Conservation (phyloP, 1,139 yeast genomes). For the Pichia sp. region DNA sequence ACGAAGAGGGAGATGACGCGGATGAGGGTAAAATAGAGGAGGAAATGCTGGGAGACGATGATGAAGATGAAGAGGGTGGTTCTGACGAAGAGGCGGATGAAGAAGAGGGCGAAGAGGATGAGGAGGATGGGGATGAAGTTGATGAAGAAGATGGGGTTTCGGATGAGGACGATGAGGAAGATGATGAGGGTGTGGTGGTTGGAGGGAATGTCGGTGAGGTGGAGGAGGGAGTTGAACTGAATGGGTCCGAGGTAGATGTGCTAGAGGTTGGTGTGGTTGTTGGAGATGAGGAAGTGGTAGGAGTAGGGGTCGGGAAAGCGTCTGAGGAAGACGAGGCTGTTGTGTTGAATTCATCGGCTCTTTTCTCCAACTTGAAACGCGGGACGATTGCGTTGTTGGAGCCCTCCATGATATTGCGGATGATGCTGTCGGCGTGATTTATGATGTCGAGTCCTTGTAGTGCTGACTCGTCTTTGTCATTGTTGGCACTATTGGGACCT, state of each 20-base stretch:
- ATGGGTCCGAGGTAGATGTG: constrained; percentile 2
- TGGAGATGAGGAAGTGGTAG: constrained; percentile 1
- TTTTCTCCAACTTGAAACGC: constrained; percentile 23
- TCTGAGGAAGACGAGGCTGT: not conserved
- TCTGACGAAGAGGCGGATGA: constrained; percentile 4
- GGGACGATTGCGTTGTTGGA: constrained; percentile 28
- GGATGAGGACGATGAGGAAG: not conserved
- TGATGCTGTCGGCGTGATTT: constrained; percentile 21
- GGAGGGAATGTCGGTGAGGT: not conserved
- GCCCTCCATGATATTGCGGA: constrained; percentile 22
- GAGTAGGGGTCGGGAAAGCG: not conserved
- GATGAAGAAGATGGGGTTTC: constrained; percentile 1
- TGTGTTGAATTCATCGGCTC: constrained; percentile 18
- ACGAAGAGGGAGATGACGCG: not conserved
- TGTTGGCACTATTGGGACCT: not conserved
- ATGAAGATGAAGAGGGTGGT: not conserved
- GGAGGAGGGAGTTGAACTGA: not conserved
- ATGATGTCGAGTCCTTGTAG: not conserved
- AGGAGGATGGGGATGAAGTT: not conserved
- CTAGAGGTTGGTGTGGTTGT: constrained; percentile 4
- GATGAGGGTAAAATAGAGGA: constrained; percentile 9
- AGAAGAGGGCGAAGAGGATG: constrained; percentile 6
- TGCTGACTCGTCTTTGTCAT: not conserved
- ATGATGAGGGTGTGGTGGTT: constrained; percentile 3
- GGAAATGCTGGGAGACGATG: constrained; percentile 1